Evolutionary conservation across 2,329 filamentous ascomycete genomes (phyloP).

Genomic region (Neonectria coccinea): DNA sequence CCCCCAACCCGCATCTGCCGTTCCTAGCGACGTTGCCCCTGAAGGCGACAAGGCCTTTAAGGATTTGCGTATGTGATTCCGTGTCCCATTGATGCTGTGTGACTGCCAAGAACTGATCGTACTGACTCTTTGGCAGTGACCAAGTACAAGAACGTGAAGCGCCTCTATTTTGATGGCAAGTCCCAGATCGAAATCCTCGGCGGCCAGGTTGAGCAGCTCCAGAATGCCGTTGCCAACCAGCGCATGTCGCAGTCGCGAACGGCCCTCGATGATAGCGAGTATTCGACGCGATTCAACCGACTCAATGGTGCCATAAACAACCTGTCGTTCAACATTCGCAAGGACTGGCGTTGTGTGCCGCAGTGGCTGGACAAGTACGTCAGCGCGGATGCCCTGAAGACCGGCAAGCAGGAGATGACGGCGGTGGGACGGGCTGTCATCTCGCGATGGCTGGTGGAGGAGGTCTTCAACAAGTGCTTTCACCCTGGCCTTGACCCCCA

Average conservation of each 20-base stretch:
- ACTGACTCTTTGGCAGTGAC: constrained; percentile 68
- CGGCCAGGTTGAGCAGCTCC: constrained; percentile 89
- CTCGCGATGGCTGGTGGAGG: constrained; percentile 88
- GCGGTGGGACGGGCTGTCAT: constrained; percentile 91
- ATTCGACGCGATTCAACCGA: constrained; percentile 86
- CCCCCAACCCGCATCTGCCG: constrained; percentile 61
- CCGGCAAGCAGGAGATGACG: constrained; percentile 97
- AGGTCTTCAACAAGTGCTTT: constrained; percentile 92
- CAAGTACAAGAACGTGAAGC: constrained; percentile 98
- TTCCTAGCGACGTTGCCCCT: constrained; percentile 48
- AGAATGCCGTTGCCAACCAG: constrained; percentile 98
- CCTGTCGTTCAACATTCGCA: constrained; percentile 93
- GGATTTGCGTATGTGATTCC: constrained; percentile 62
- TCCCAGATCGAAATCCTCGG: constrained; percentile 90
- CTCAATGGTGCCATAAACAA: constrained; percentile 96
- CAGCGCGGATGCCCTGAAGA: constrained; percentile 85
- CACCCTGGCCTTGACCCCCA: constrained; percentile 85
- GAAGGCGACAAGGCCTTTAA: constrained; percentile 69
- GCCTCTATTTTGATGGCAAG: constrained; percentile 96
- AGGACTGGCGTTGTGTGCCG: constrained; percentile 89
- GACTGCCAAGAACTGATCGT: neutral
- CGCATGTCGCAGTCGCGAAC: constrained; percentile 94
- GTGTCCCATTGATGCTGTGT: no score
- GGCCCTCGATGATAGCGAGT: constrained; percentile 94
- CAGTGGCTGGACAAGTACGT: constrained; percentile 83